Conservation (phyloP, 2,329 filamentous ascomycete genomes). For the Talaromyces verruculosus region DNA sequence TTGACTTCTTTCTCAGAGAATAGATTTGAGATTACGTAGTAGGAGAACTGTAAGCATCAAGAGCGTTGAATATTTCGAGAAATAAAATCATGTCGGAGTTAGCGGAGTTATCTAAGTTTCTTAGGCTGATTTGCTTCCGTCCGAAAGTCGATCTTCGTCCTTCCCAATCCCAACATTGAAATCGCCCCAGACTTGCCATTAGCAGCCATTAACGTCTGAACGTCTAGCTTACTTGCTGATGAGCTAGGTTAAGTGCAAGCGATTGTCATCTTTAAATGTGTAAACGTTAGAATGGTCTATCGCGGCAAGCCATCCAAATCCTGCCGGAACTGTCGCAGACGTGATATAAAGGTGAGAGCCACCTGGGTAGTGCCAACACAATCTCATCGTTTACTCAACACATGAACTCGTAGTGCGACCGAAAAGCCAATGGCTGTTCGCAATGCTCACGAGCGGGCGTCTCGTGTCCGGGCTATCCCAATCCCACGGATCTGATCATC, state of each 20-base stretch:
- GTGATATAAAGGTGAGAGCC: slow-evolving; percentile 15
- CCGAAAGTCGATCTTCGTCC: background rate
- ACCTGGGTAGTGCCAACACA: background rate
- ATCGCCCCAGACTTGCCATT: background rate
- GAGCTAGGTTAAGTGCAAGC: background rate
- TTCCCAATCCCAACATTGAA: background rate
- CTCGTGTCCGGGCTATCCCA: slow-evolving; percentile 15
- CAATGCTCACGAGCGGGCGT: slow-evolving; percentile 15
- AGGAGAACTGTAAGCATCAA: no score
- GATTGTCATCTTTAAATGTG: background rate
- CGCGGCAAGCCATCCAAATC: slow-evolving; percentile 18
- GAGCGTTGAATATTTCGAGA: background rate
- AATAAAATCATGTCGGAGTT: slow-evolving; percentile 1
- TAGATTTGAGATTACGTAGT: no score
- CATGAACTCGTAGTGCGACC: slow-evolving; percentile 5
- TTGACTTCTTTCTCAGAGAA: no score
- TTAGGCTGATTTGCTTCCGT: background rate
- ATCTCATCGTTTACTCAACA: background rate
- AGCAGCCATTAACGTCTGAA: background rate
- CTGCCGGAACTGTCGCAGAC: slow-evolving; percentile 17
- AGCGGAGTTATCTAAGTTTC: slow-evolving; percentile 7
- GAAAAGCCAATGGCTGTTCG: slow-evolving; percentile 13
- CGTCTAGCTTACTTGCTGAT: background rate
- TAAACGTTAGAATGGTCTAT: slow-evolving; percentile 9
- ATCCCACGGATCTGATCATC: slow-evolving; percentile 13